Conservation (phyloP, 2,329 filamentous ascomycete genomes). For the Sclerotinia minor region DNA sequence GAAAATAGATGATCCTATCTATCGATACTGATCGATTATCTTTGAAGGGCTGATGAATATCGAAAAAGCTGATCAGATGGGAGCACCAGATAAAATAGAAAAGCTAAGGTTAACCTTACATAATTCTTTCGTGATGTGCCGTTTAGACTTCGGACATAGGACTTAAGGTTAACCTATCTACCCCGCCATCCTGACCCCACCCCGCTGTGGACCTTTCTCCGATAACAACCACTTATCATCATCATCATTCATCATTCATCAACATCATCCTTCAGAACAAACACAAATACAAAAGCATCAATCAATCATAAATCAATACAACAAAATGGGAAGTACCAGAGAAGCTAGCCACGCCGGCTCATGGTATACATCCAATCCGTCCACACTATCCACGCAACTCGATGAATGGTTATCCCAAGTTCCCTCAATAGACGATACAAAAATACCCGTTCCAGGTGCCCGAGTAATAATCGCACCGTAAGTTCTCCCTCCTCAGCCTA, state of each 20-base stretch:
- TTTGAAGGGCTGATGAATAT: neutral
- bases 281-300: neutral
- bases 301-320: neutral
- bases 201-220: neutral
- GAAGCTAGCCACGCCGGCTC: conserved; percentile 76
- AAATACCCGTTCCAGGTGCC: conserved; percentile 70
- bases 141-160: neutral
- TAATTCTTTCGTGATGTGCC: neutral
- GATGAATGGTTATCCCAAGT: conserved; percentile 73
- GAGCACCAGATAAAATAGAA: too few relatives aligned
- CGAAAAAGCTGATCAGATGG: too few relatives aligned
- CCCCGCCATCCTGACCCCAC: conserved; percentile 8
- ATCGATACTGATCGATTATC: neutral
- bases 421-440: conserved; percentile 61
- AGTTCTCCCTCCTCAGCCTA: conserved; percentile 44
- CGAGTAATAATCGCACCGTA: conserved; percentile 92
- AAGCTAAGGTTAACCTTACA: too few relatives aligned
- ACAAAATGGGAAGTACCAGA: conserved; percentile 45
- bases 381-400: conserved; percentile 66
- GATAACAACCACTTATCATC: neutral
- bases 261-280: neutral
- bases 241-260: neutral
- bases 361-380: conserved; percentile 73
- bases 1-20: neutral
- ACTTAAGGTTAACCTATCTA: neutral